Evolutionary conservation across 208 protist species (phyloP), one percentile per base, ranked within the genome.

Genomic region (Leishmania major): DNA sequence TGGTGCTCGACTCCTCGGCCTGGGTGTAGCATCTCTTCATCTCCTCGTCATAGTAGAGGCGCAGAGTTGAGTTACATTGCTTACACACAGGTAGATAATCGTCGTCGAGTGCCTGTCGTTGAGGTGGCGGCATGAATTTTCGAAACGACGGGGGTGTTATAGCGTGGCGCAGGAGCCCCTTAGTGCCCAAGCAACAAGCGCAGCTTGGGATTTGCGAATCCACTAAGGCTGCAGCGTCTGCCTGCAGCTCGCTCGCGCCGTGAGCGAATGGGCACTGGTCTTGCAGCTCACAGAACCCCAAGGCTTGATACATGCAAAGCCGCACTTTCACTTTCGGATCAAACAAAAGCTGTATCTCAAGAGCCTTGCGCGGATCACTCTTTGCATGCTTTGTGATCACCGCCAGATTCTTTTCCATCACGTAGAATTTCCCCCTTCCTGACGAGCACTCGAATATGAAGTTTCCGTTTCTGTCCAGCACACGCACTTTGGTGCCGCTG

Each of bases 231-330:
- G 57, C 75, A 2, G 87, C 79, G 51, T 87, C 83, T 3, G 82
- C 53, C 25, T 81, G 83, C 25, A 93, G 86, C 67, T 93, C 66
- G 3, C 84, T 87, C 10, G 90, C n/a, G 35, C 90, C 86, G 79
- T 93, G 90, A 22, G 90, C 90, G 74, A 89, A 93, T 25, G 88
- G 88, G 72, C 90, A 93, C 70, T 88, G 72, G 22, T 82, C 71
- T 2, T 84, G 75, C 10, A 91, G 59, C 70, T 88, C 84, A 53
- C 87, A 91, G 40, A 37, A 25, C 8, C 86, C 83, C 13, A 90
- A 57, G 3, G 51, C 25, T 57, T 91, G 31, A 83, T 90, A 84
- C 53, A 89, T 82, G 80, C 90, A 93, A 2, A 91, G 84, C 5
- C 84, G 81, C 47, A 86, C 89, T 51, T 91, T 91, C 4, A 87